Percentiles rank a stretch among this genome's conserved stretches.
These are phyloP conservation scores for Thermochaetoides thermophila DNA, from an alignment of 495 filamentous ascomycete genomes.

Conservation along the genomic window DNA sequence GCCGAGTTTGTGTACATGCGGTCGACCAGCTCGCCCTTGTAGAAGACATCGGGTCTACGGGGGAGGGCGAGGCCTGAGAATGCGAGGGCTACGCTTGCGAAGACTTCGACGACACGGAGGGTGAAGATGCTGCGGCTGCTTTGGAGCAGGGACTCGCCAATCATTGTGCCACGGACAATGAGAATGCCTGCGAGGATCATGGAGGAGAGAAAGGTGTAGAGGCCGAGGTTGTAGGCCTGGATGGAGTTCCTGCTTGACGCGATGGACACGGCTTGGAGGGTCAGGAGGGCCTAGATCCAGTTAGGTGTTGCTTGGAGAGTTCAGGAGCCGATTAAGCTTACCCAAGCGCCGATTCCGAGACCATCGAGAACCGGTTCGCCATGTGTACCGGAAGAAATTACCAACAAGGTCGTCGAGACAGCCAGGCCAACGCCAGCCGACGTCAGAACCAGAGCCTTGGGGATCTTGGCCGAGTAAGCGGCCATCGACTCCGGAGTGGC, in stretches of 20 bases:
- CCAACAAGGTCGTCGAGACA: constrained; percentile 28
- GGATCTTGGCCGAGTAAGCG: constrained; percentile 34
- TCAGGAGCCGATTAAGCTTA: constrained; percentile 17
- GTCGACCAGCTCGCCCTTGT: constrained; percentile 46
- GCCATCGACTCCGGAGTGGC: constrained; percentile 41
- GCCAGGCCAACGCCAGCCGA: constrained; percentile 30
- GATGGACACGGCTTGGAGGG: constrained; percentile 32
- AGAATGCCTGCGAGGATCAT: constrained; percentile 23
- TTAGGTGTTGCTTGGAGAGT: background rate
- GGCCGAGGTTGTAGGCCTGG: constrained; percentile 31
- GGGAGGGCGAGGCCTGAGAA: constrained; percentile 37
- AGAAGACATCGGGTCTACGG: constrained; percentile 51
- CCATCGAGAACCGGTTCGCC: constrained; percentile 23
- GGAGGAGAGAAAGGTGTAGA: constrained; percentile 30
- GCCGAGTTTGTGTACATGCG: constrained; percentile 45
- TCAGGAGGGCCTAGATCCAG: constrained; percentile 21
- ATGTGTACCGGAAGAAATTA: constrained; percentile 22
- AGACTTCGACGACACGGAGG: constrained; percentile 26
- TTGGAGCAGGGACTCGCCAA: constrained; percentile 18
- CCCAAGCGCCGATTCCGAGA: constrained; percentile 31
- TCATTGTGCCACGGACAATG: constrained; percentile 23
- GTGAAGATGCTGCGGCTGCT: constrained; percentile 12
- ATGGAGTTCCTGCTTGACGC: constrained; percentile 29
- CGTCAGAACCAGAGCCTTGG: constrained; percentile 30
- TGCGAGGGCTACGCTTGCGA: constrained; percentile 19